Evolutionary conservation across 768 basidiomycete genomes (phyloP), one percentile per base, ranked within the genome.

Genomic region (Infundibulicybe gibba): DNA sequence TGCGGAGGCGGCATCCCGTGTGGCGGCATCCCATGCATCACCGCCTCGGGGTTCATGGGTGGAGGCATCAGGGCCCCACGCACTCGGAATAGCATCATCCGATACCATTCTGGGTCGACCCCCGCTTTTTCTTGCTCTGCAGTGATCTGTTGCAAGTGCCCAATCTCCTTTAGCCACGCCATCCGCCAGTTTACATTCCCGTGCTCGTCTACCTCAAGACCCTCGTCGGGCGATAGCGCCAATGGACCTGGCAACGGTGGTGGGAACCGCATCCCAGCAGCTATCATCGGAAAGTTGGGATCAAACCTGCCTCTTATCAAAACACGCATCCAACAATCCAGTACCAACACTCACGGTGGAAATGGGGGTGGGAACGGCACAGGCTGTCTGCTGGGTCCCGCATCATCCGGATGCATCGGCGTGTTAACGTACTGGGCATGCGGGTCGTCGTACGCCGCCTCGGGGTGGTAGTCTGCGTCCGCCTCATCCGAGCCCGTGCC

Each of bases 1-100:
- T 65, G 70, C 6, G 67, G 68, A 17, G 70, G 67, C 34, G 66
- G 61, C 61, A 73, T 67, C n/a, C 35, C 35, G 40, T 72, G 71
- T 6, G 65, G 61, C 8, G 69, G 68, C 59, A 71, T 73, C 15
- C 66, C 70, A 54, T 75, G 75, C 65, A 76, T 71, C 49, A 75
- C 54, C 9, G 59, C 71, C 49, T 75, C 75, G 20, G 77, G 75
- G 49, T 75, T 76, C 64, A 77, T 72, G 5, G 75, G 74, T 4
- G 68, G 70, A 43, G 72, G 79, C 79, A 90, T 80, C 52, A 90
- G 70, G 14, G 85, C 85, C 38, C 74, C 75, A 45, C 90, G 74
- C 37, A 91, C 81, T n/a, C 87, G 80, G 58, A 87, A 74, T 8
- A 90, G 60, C 88, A 92, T 91, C 79, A 87, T 84, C 52, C 85